Evolutionary conservation across 2,329 filamentous ascomycete species (phyloP).

Genomic region (Plectosphaerella plurivora): DNA sequence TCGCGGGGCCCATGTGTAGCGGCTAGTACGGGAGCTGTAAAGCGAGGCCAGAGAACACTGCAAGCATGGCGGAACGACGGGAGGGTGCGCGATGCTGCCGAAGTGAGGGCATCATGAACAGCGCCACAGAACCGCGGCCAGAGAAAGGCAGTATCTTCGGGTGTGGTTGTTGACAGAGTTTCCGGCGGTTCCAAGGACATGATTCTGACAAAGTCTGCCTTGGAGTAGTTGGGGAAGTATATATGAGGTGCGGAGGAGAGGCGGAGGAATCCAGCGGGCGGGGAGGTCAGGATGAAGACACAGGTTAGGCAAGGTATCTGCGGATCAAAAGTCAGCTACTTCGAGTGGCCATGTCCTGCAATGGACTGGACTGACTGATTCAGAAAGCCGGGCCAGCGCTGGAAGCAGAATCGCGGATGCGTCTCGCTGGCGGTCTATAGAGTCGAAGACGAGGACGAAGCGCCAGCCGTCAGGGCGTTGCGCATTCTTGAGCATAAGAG

Average conservation of each 20-base stretch:
- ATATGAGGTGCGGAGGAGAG: constrained; percentile 64
- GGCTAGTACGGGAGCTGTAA: constrained; percentile 71
- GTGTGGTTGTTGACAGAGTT: constrained; percentile 43
- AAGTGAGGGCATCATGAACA: constrained; percentile 82
- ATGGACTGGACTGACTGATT: constrained; percentile 55
- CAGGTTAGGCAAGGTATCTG: constrained; percentile 76
- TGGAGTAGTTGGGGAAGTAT: constrained; percentile 79
- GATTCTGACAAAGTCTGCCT: constrained; percentile 74
- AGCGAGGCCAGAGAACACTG: constrained; percentile 75
- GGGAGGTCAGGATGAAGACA: constrained; percentile 71
- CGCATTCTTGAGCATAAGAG: constrained; percentile 52
- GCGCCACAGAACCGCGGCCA: constrained; percentile 79
- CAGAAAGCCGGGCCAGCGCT: constrained; percentile 75
- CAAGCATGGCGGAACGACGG: constrained; percentile 67
- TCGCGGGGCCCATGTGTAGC: constrained; percentile 74
- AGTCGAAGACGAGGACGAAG: constrained; percentile 84
- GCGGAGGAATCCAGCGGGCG: constrained; percentile 66
- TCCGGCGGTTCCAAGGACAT: constrained; percentile 50
- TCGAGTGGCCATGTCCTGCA: background rate
- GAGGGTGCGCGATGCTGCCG: constrained; percentile 75
- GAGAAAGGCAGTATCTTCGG: constrained; percentile 58
- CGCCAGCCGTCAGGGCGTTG: constrained; percentile 37
- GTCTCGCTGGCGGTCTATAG: constrained; percentile 79
- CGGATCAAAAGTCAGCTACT: background rate
- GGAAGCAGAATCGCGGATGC: constrained; percentile 73